These are phyloP conservation scores for Bretziella fagacearum DNA, from an alignment of 2,329 filamentous ascomycete species.

Conservation along the genomic window DNA sequence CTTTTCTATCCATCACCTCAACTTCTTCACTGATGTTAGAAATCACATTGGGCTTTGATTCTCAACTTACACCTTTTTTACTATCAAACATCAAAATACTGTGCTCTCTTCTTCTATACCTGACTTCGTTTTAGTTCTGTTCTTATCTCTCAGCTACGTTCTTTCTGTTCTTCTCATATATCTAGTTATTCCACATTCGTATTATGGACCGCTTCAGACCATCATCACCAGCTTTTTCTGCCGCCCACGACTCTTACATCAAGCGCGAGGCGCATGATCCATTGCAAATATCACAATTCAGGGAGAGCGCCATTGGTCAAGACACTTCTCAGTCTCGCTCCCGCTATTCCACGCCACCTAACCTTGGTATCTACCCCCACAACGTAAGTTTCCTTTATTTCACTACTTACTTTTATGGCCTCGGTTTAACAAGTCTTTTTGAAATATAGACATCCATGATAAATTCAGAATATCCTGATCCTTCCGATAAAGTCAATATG, in stretches of 20 bases:
- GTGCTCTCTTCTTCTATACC: too few species aligned
- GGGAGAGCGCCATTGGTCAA: not conserved
- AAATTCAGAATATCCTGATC: not conserved
- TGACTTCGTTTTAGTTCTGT: not conserved
- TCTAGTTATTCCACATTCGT: not conserved
- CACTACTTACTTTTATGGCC: not conserved
- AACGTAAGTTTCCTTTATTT: not conserved
- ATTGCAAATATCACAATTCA: not conserved
- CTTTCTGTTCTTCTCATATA: not conserved
- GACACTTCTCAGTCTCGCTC: not conserved
- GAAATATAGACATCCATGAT: not conserved
- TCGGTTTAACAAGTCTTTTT: not conserved
- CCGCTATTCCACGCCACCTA: conserved; percentile 2
- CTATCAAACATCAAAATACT: too few species aligned
- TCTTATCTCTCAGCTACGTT: not conserved
- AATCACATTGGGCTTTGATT: too few species aligned
- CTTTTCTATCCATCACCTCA: not conserved
- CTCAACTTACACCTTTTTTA: too few species aligned
- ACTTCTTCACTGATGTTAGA: not conserved
- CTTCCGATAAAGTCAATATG: not conserved
- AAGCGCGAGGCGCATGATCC: not conserved
- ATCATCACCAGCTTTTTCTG: conserved; percentile 29
- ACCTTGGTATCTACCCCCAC: not conserved
- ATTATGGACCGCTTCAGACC: conserved; percentile 26
- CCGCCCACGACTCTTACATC: not conserved